Conservation (phyloP, 306 rosid genomes). For the Vigna mungo region DNA sequence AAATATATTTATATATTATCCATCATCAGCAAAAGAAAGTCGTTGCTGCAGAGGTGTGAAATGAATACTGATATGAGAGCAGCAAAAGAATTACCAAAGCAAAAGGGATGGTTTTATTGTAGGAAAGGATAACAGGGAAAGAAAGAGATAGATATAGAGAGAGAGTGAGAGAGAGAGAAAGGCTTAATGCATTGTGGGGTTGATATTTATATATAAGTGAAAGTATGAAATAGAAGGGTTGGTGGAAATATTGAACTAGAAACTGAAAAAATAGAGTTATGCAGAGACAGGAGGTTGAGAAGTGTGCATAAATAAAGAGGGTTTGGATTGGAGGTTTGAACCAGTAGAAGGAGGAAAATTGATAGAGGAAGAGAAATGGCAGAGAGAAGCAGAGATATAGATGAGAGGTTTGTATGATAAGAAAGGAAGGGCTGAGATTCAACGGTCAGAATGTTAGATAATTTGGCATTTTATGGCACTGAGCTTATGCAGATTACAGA, state of each 20-base stretch:
- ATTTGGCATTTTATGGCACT: conserved; percentile 57
- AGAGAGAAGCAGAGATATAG: conserved; percentile 48
- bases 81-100: conserved; percentile 50
- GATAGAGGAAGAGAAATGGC: conserved; percentile 37
- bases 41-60: conserved; percentile 1
- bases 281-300: conserved; percentile 35
- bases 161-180: neutral
- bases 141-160: neutral
- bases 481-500: conserved; percentile 2
- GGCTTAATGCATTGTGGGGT: conserved; percentile 41
- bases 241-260: neutral
- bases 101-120: conserved; percentile 8
- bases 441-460: conserved; percentile 55
- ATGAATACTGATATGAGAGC: neutral
- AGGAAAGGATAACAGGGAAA: conserved; percentile 11
- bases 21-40: conserved; percentile 18
- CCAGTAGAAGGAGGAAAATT: conserved; percentile 36
- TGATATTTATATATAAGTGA: neutral
- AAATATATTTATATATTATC: neutral
- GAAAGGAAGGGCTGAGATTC: conserved; percentile 98
- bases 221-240: neutral
- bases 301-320: conserved; percentile 13
- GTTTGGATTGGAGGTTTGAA: conserved; percentile 36
- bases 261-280: neutral
- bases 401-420: conserved; percentile 68